phyloP scores from a whole-genome alignment of 108 stramenopile genomes.

The Cyclostephanos tholiformis region DNA sequence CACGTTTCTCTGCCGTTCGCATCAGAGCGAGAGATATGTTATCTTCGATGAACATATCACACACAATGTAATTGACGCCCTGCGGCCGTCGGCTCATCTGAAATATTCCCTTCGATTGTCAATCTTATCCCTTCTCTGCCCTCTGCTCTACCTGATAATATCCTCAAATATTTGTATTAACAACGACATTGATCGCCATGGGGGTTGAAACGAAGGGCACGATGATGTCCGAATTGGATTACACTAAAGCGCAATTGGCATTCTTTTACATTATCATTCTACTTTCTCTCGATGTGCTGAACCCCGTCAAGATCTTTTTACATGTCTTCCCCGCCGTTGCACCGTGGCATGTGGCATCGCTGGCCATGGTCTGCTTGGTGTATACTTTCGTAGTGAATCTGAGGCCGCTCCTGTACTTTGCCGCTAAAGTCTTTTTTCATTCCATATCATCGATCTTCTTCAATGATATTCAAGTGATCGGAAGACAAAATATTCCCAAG shows the following conservation, averaged over 20 bases:
- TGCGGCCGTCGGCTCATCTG: too few species aligned
- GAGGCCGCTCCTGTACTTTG: constrained; percentile 83
- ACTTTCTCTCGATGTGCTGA: constrained; percentile 83
- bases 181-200: constrained; percentile 1
- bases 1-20: too few species aligned
- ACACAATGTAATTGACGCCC: too few species aligned
- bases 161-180: neutral
- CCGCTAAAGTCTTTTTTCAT: constrained; percentile 85
- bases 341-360: constrained; percentile 80
- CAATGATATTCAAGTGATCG: constrained; percentile 87
- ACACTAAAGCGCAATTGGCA: constrained; percentile 86
- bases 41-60: too few species aligned
- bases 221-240: constrained; percentile 66
- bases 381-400: constrained; percentile 85
- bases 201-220: constrained; percentile 29
- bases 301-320: constrained; percentile 92
- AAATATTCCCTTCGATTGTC: too few species aligned
- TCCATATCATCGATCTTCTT: constrained; percentile 87
- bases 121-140: too few species aligned
- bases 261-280: constrained; percentile 81
- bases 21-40: too few species aligned
- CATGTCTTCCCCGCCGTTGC: constrained; percentile 77
- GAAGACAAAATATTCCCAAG: constrained; percentile 87
- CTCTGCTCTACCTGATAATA: too few species aligned
- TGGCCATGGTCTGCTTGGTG: constrained; percentile 60